These are phyloP conservation scores for Candida krabiensis DNA, from an alignment of 805 yeast genomes.

Conservation along the genomic window DNA sequence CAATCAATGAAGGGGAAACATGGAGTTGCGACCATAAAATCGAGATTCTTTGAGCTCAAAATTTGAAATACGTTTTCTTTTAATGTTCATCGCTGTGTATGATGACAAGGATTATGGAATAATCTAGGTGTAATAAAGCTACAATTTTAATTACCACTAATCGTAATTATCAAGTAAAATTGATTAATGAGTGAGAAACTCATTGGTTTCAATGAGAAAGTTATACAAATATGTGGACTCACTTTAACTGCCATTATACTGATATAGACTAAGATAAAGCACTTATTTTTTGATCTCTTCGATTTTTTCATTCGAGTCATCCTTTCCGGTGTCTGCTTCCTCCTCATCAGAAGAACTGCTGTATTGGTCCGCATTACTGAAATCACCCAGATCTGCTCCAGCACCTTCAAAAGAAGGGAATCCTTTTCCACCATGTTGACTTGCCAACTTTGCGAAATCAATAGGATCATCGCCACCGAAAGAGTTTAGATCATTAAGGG, in stretches of 20 bases:
- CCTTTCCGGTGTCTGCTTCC: conserved; percentile 18
- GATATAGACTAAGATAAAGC: no score
- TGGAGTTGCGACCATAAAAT: conserved; percentile 20
- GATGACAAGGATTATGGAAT: no score
- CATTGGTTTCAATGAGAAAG: no score
- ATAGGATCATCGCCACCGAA: conserved; percentile 26
- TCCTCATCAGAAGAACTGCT: conserved; percentile 32
- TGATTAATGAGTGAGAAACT: no score
- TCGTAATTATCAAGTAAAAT: no score
- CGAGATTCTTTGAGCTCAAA: conserved; percentile 3
- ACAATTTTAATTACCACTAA: no score
- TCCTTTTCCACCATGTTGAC: conserved; percentile 40
- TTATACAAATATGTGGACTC: no score
- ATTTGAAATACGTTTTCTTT: no score
- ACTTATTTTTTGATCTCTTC: conserved; percentile 2
- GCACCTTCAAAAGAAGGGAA: conserved; percentile 43
- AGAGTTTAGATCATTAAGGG: conserved; percentile 21
- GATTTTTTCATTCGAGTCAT: conserved; percentile 6
- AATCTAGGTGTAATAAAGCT: no score
- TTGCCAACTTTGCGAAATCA: conserved; percentile 29
- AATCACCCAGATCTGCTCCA: conserved; percentile 18
- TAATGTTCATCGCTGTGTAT: no score
- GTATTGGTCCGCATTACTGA: conserved; percentile 26
- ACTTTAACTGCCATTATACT: no score
- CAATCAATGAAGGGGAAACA: conserved; percentile 4